Percentiles rank a stretch among this genome's conserved stretches.
These are phyloP conservation scores for Dactylellina parvicollis DNA, from an alignment of 2,329 filamentous ascomycete species.

Conservation along the genomic window DNA sequence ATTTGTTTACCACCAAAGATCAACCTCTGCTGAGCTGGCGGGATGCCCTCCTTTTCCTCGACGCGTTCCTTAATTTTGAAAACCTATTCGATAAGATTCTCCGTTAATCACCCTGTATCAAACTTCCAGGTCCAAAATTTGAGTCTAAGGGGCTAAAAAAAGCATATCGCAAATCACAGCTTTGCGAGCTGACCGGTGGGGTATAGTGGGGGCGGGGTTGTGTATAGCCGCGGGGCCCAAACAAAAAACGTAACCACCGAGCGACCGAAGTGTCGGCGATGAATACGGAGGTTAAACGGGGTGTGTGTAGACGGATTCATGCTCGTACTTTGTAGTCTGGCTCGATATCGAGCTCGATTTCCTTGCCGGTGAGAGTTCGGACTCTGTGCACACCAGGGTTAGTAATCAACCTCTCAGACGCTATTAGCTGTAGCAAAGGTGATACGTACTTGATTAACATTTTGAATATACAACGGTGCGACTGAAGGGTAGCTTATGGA, in stretches of 20 bases:
- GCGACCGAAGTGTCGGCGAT: neutral
- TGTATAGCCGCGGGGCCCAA: conserved; percentile 16
- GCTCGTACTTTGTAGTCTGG: conserved; percentile 81
- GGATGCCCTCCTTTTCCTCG: conserved; percentile 98
- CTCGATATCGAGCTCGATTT: conserved; percentile 98
- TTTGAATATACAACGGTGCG: conserved; percentile 55
- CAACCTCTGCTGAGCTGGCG: conserved; percentile 92
- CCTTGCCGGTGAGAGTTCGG: conserved; percentile 95
- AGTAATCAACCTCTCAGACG: conserved; percentile 16
- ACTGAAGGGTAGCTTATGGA: neutral
- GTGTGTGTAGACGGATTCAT: neutral
- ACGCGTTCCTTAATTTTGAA: conserved; percentile 98
- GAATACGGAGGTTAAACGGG: neutral
- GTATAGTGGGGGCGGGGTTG: conserved; percentile 44
- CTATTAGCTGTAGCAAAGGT: neutral
- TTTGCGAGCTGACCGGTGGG: too few species aligned
- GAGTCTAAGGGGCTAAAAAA: too few species aligned
- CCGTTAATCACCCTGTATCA: too few species aligned
- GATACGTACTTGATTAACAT: conserved; percentile 67
- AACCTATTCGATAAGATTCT: conserved; percentile 70
- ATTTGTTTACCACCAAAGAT: conserved; percentile 99
- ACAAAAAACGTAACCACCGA: conserved; percentile 8
- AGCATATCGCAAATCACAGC: too few species aligned
- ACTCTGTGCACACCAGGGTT: conserved; percentile 70
- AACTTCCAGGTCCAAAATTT: too few species aligned